Conservation (phyloP, 169 alveolate species). For the Cryptosporidium meleagridis region DNA sequence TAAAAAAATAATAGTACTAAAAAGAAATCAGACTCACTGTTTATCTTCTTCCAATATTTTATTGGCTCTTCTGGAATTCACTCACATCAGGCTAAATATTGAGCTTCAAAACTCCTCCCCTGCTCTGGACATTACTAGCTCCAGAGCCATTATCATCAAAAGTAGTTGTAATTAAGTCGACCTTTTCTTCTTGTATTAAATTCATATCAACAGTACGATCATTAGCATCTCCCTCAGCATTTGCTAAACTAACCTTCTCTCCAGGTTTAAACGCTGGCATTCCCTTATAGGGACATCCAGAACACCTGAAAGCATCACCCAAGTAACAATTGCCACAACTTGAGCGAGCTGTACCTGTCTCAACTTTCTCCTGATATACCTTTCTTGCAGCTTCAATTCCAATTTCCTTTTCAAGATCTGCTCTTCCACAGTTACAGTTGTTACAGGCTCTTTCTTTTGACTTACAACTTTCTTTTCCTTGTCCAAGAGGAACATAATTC, state of each 20-base stretch:
- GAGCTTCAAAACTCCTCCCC: constrained; percentile 7
- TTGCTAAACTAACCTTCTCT: constrained; percentile 82
- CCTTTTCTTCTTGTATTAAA: constrained; percentile 8
- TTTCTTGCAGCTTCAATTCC: constrained; percentile 84
- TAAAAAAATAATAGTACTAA: too few relatives aligned
- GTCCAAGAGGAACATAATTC: constrained; percentile 46
- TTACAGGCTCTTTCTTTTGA: constrained; percentile 94
- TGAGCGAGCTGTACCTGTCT: constrained; percentile 86
- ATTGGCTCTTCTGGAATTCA: neutral
- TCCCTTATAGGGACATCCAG: constrained; percentile 93
- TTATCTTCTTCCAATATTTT: neutral
- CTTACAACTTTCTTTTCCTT: constrained; percentile 84
- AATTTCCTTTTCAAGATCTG: constrained; percentile 83
- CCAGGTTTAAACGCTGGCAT: constrained; percentile 95
- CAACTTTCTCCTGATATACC: constrained; percentile 80
- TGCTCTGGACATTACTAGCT: neutral
- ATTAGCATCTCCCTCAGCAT: neutral
- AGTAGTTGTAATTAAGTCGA: constrained; percentile 4
- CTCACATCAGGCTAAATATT: neutral
- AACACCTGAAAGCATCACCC: constrained; percentile 97
- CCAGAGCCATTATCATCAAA: neutral
- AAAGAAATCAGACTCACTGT: neutral
- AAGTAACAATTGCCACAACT: constrained; percentile 91
- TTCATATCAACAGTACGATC: neutral
- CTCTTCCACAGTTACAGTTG: constrained; percentile 94